Conservation (phyloP, 106 monocot genomes). For the Chionographis japonica region DNA sequence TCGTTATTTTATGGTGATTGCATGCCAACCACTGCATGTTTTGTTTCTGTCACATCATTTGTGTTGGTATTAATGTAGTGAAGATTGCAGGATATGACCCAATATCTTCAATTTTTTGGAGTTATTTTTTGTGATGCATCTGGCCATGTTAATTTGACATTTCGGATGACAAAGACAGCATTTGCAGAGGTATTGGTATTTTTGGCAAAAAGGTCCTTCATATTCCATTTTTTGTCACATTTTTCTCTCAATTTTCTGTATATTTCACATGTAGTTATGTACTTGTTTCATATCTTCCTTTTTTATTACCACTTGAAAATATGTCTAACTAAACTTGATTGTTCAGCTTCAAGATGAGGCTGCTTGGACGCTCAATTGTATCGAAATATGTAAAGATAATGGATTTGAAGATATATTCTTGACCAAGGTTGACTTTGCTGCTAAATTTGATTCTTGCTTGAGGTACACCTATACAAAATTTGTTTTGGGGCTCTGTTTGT, state of each 20-base stretch:
- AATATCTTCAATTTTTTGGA: slow-evolving; percentile 43
- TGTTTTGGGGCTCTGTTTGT: not conserved
- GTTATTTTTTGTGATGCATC: slow-evolving; percentile 65
- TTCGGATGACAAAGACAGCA: slow-evolving; percentile 56
- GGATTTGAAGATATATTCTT: slow-evolving; percentile 91
- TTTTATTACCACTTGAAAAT: not conserved
- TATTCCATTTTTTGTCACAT: not conserved
- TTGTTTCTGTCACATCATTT: not conserved
- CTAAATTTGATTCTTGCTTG: slow-evolving; percentile 82
- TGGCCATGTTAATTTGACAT: slow-evolving; percentile 69
- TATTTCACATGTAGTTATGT: not conserved
- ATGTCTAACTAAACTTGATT: slow-evolving; percentile 13
- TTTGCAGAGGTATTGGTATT: slow-evolving; percentile 55
- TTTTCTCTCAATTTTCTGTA: not conserved
- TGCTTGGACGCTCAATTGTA: slow-evolving; percentile 44
- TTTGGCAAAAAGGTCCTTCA: not conserved
- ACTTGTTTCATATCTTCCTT: not conserved
- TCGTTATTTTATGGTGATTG: not conserved
- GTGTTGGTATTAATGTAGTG: not conserved
- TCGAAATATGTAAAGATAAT: slow-evolving; percentile 61
- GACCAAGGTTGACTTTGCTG: slow-evolving; percentile 80
- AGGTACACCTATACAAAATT: slow-evolving; percentile 40
- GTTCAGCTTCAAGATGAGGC: slow-evolving; percentile 81
- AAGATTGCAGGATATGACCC: slow-evolving; percentile 47
- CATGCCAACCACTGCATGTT: not conserved